Conservation (phyloP, 345 rosid genomes). For the Acer yangbiense region DNA sequence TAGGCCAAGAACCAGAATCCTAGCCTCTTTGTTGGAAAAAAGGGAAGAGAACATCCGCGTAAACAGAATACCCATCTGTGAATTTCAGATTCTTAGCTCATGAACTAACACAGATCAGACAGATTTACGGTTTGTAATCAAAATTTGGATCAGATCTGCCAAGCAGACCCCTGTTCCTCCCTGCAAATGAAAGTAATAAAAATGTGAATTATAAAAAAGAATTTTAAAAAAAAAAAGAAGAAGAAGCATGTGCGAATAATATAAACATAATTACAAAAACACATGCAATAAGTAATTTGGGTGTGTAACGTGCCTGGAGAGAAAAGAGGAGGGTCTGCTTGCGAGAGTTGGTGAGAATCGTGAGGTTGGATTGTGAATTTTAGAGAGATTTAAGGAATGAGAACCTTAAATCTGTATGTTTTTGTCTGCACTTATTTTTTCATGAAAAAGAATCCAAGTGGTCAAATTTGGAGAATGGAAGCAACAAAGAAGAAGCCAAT, state of each 20-base stretch:
- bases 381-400: too few species aligned
- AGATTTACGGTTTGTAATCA: background rate
- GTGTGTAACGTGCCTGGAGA: background rate
- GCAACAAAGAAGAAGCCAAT: too few species aligned
- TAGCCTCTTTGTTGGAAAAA: slow-evolving; percentile 76
- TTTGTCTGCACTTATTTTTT: too few species aligned
- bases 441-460: too few species aligned
- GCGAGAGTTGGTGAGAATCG: background rate
- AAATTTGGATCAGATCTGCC: slow-evolving; percentile 31
- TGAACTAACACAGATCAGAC: slow-evolving; percentile 10
- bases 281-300: background rate
- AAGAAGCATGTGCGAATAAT: background rate
- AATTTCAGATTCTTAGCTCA: slow-evolving; percentile 15
- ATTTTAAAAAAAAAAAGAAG: too few species aligned
- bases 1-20: slow-evolving; percentile 89
- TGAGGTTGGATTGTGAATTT: background rate
- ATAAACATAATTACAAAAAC: background rate
- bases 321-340: slow-evolving; percentile 12
- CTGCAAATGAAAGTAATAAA: background rate
- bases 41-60: slow-evolving; percentile 77
- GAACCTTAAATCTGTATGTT: too few species aligned
- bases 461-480: too few species aligned
- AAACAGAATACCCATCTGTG: slow-evolving; percentile 72
- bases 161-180: slow-evolving; percentile 23
- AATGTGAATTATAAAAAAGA: background rate